These are phyloP conservation scores for Coemansia biformis DNA, from an alignment of 192 early-diverging fungal species.

Conservation along the genomic window DNA sequence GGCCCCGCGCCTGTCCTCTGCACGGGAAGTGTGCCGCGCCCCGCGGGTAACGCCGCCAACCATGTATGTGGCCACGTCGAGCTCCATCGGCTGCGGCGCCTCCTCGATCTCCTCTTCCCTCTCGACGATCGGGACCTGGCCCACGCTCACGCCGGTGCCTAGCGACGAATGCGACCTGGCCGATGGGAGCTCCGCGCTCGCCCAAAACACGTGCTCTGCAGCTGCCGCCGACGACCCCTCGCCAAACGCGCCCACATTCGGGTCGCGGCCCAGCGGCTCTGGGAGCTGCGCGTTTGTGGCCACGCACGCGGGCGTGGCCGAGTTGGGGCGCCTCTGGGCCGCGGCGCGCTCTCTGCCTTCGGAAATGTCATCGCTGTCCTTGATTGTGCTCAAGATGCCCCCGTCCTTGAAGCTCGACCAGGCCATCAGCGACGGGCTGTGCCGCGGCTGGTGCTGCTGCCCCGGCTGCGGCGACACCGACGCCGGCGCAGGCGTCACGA, in stretches of 20 bases:
- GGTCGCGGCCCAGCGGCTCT: too few relatives aligned
- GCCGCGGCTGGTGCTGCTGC: constrained; percentile 17
- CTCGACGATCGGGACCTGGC: constrained; percentile 6
- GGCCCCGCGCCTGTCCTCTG: constrained; percentile 11
- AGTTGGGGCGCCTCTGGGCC: not conserved
- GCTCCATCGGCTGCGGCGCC: constrained; percentile 45
- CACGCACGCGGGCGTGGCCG: constrained; percentile 5
- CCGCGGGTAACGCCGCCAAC: constrained; percentile 44
- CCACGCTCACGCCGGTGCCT: constrained; percentile 26
- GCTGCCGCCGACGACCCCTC: constrained; percentile 5
- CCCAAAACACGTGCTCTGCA: constrained; percentile 25
- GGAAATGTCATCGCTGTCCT: constrained; percentile 20
- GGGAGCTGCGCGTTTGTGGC: not conserved
- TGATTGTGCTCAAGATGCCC: constrained; percentile 17
- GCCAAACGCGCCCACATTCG: constrained; percentile 3
- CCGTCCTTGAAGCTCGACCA: constrained; percentile 43
- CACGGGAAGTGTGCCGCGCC: too few relatives aligned
- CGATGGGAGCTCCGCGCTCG: constrained; percentile 22
- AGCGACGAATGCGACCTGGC: constrained; percentile 46
- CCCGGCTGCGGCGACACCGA: constrained; percentile 35
- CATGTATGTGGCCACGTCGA: constrained; percentile 47
- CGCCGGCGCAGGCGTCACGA: constrained; percentile 2
- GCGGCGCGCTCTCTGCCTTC: constrained; percentile 6
- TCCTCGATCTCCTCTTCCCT: constrained; percentile 51
- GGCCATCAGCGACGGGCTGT: constrained; percentile 29